Conservation (phyloP, 768 basidiomycete genomes). For the Rhodotorula kratochvilovae region DNA sequence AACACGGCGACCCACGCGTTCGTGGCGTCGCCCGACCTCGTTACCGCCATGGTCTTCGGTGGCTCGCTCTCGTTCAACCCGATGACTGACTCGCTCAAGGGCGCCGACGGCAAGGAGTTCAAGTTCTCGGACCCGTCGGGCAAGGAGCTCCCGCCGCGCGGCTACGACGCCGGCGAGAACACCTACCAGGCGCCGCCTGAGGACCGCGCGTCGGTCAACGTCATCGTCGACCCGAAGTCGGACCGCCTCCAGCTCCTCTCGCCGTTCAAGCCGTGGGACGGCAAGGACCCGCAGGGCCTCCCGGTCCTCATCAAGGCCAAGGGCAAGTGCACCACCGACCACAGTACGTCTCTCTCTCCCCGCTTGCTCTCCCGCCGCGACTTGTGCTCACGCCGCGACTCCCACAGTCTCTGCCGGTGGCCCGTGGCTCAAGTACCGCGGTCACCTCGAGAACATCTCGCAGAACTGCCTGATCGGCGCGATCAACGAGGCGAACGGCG, state of each 20-base stretch:
- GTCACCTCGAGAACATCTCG: conserved; percentile 96
- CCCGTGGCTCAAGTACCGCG: conserved; percentile 99
- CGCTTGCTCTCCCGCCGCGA: conserved; percentile 56
- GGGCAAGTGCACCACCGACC: conserved; percentile 75
- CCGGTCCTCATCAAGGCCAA: conserved; percentile 96
- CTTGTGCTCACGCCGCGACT: conserved; percentile 45
- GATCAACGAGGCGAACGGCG: conserved; percentile 88
- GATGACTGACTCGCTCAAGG: conserved; percentile 77
- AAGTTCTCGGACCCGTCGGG: conserved; percentile 91
- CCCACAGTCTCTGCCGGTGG: conserved; percentile 71
- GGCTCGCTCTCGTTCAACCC: conserved; percentile 96
- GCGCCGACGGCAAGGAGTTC: conserved; percentile 91
- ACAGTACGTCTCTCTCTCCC: conserved; percentile 56
- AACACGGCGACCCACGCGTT: conserved; percentile 98
- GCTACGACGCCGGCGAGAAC: conserved; percentile 93
- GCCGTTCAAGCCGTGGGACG: conserved; percentile 89
- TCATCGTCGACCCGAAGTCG: conserved; percentile 76
- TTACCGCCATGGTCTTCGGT: conserved; percentile 93
- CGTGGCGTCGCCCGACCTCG: conserved; percentile 87
- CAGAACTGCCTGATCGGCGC: conserved; percentile 57
- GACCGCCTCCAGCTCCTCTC: conserved; percentile 85
- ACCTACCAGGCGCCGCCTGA: conserved; percentile 92
- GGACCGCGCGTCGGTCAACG: conserved; percentile 75
- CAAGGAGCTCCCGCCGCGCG: conserved; percentile 85
- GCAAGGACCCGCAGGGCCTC: conserved; percentile 79